Evolutionary conservation across 2,329 filamentous ascomycete species (phyloP), one percentile per base, ranked within the genome.

Genomic region (Alternaria conjuncta): DNA sequence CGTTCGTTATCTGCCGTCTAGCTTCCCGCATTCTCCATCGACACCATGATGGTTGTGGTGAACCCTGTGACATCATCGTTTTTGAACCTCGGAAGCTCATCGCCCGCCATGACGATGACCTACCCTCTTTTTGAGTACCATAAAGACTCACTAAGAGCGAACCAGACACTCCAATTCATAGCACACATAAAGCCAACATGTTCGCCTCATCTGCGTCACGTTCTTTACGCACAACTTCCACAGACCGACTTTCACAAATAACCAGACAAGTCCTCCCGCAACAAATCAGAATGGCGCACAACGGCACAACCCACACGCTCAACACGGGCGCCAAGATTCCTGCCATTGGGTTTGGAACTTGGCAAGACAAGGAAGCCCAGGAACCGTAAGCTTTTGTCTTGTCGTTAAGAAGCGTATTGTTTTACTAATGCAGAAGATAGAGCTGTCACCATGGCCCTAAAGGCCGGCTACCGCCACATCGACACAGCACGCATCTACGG

Each of bases 311-410:
- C 18, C 86, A 83, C 76, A 85, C 83, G 47, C 86, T 88, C 75
- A 87, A 88, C 74, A 90, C 89, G 55, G 92, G 92, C 58, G 90
- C 86, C 78, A 89, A 92, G 80, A 95, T 96, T 64, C 90, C 91
- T 60, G 89, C 89, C 73, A 81, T 94, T 71, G 91, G 91, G 61
- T 85, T 94, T 49, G 75, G 75, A 13, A 77, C 74, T 3, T 77
- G 74, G 73, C 75, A 78, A 56, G 73, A 75, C 36, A 72, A 70
- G 53, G 72, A 75, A 3, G 71, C 73, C 4, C 75, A 76, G 43
- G 72, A 78, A 57, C 70, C 70, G 69, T 71, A 57, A 26, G 68
- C 25, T 13, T 20, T 11, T 12, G 32, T 10, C 7, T 28, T 36
- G 4, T 23, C 32, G 10, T 18, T 4, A 2, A 8, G 25, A 18